phyloP scores from a whole-genome alignment of 139 green algal genomes.

The Ulvella scutata region DNA sequence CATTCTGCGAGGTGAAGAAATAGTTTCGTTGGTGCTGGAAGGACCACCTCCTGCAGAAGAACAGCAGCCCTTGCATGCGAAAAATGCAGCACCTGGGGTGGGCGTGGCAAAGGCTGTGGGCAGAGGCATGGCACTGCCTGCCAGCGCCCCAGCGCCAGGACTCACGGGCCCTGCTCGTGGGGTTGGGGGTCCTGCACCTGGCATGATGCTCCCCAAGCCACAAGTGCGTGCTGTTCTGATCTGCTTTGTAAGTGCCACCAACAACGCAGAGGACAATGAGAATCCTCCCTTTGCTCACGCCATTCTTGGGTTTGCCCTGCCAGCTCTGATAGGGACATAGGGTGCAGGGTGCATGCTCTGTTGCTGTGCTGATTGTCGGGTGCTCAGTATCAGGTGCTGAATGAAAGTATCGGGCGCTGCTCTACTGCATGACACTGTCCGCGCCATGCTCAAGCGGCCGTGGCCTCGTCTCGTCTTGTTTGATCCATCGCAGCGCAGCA shows the following conservation, averaged over 20 bases:
- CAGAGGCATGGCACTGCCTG: background rate
- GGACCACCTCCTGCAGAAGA: conserved; percentile 81
- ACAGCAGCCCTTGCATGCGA: background rate
- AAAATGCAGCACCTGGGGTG: background rate
- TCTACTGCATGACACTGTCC: too few species aligned
- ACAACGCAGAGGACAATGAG: background rate
- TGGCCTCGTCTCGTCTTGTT: too few species aligned
- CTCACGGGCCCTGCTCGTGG: conserved; percentile 70
- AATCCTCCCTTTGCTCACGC: background rate
- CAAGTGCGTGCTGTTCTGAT: conserved; percentile 20
- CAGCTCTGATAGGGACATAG: background rate
- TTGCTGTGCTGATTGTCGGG: background rate
- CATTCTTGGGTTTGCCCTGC: background rate
- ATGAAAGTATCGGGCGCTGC: background rate
- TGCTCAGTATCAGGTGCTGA: background rate
- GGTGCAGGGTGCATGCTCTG: background rate
- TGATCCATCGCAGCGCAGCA: too few species aligned
- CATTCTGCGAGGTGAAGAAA: conserved; percentile 85
- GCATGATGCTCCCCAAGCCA: conserved; percentile 81
- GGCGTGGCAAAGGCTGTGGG: background rate
- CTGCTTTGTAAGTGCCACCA: background rate
- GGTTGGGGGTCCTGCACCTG: conserved; percentile 70
- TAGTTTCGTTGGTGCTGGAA: conserved; percentile 90
- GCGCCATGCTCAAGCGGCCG: too few species aligned
- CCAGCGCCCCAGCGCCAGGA: conserved; percentile 31